Conservation (phyloP, 148 eudicot genomes). For the Silene uniflora region DNA sequence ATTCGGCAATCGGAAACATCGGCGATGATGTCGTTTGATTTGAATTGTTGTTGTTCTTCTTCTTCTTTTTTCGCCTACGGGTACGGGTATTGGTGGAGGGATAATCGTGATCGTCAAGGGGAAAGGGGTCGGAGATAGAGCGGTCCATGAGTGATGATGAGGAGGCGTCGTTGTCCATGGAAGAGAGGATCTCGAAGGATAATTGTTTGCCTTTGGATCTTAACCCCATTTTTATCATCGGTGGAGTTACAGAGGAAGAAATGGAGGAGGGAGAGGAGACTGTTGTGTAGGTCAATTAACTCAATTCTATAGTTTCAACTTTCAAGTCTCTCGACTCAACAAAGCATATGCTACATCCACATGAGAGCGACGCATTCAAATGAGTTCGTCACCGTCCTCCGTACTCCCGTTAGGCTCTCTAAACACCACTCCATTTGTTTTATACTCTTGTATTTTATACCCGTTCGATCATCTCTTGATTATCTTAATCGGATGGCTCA, state of each 20-base stretch:
- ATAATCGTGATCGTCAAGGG: background rate
- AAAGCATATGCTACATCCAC: no score
- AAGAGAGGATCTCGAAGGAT: conserved; percentile 58
- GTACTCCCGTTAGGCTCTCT: no score
- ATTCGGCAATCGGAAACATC: conserved; percentile 28
- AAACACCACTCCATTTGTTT: no score
- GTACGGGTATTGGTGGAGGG: conserved; percentile 17
- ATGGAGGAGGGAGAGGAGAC: background rate
- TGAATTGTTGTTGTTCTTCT: background rate
- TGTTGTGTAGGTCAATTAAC: no score
- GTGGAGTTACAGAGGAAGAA: no score
- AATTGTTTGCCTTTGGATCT: conserved; percentile 56
- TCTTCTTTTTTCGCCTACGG: conserved; percentile 30
- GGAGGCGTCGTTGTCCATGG: conserved; percentile 20
- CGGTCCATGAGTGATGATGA: conserved; percentile 25
- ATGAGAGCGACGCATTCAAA: no score
- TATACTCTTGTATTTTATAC: no score
- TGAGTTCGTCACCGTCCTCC: no score
- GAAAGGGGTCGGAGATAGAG: conserved; percentile 39
- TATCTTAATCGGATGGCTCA: no score
- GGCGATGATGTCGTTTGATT: background rate
- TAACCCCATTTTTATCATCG: conserved; percentile 36
- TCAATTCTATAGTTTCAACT: no score
- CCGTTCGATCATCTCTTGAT: no score
- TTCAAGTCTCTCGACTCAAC: no score